Evolutionary conservation across 768 basidiomycete species (phyloP).

Genomic region (Sarcomyxa edulis): DNA sequence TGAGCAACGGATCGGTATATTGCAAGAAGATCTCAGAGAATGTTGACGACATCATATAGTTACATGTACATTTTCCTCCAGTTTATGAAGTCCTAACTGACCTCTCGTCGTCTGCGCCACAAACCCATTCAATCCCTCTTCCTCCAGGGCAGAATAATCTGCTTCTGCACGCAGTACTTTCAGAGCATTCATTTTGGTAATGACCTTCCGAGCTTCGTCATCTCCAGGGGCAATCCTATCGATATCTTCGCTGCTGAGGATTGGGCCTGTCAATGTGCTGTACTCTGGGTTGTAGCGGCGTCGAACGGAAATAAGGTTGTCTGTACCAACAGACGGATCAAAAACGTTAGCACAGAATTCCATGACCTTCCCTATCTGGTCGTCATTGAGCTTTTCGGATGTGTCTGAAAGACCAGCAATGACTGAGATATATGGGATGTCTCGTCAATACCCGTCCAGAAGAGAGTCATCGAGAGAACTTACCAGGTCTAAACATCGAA

Average conservation of each 20-base stretch:
- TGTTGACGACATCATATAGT: neutral
- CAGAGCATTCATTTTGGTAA: slow-evolving; percentile 41
- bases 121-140: slow-evolving; percentile 5
- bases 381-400: slow-evolving; percentile 18
- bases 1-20: too few species aligned
- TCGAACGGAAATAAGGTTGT: slow-evolving; percentile 12
- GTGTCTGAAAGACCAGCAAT: slow-evolving; percentile 19
- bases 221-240: slow-evolving; percentile 13
- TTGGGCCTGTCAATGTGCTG: slow-evolving; percentile 13
- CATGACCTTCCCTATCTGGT: slow-evolving; percentile 14
- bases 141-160: slow-evolving; percentile 4
- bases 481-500: slow-evolving; percentile 37
- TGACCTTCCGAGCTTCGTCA: slow-evolving; percentile 26
- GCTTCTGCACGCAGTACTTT: slow-evolving; percentile 24
- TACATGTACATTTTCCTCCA: neutral
- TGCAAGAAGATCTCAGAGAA: too few species aligned
- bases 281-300: slow-evolving; percentile 15
- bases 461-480: slow-evolving; percentile 8
- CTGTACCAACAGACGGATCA: slow-evolving; percentile 11
- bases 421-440: slow-evolving; percentile 9
- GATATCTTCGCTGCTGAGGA: slow-evolving; percentile 15
- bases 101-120: slow-evolving; percentile 1
- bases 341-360: slow-evolving; percentile 17
- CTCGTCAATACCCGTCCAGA: neutral
- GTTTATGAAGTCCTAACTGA: neutral